phyloP scores from a whole-genome alignment of 140 eudicot species.

The Cichorium intybus region DNA sequence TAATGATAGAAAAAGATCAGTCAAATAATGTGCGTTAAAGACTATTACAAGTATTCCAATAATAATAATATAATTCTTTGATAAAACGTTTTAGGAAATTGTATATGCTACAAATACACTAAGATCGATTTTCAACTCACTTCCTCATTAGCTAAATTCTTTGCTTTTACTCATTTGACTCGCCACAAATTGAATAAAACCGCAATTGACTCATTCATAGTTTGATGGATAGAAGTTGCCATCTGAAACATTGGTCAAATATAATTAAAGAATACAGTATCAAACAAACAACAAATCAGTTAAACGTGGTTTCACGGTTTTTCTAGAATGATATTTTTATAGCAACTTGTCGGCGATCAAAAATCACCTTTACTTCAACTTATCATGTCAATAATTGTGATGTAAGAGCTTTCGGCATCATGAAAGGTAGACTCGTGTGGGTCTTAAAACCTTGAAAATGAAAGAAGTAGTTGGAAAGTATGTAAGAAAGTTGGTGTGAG shows the following conservation, averaged over 20 bases:
- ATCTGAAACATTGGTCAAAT: not conserved
- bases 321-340: not conserved
- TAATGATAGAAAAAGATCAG: not conserved
- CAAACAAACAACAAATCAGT: not conserved
- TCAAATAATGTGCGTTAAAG: not conserved
- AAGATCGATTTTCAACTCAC: too few species aligned
- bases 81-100: too few species aligned
- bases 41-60: too few species aligned
- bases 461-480: not conserved
- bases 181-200: not conserved
- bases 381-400: not conserved
- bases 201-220: not conserved
- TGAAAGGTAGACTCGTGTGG: not conserved
- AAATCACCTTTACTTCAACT: not conserved
- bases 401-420: not conserved
- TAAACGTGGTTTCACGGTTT: not conserved
- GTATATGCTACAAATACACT: too few species aligned
- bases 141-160: too few species aligned
- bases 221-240: not conserved
- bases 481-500: not conserved
- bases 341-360: not conserved
- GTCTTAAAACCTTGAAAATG: conserved; percentile 13
- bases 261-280: not conserved
- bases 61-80: too few species aligned
- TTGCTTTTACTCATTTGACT: too few species aligned